A percentile compares a stretch with the other conserved stretches of the same genome.
Evolutionary conservation across 2,329 filamentous ascomycete genomes (phyloP).

Genomic region (Fusarium phyllophilum): DNA sequence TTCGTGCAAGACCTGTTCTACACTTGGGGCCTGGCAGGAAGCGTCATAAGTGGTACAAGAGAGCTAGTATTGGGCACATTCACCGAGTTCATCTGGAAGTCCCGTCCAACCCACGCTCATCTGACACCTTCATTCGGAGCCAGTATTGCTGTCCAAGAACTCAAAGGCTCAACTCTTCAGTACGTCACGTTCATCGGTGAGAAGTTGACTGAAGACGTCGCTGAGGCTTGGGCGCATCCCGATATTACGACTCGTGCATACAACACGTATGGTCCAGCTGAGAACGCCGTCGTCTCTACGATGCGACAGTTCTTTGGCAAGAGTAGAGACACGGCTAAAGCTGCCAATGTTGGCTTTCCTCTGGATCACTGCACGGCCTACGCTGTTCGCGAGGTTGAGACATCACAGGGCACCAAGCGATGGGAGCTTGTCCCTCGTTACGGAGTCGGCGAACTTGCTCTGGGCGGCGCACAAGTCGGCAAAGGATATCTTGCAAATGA

Average conservation of each 20-base stretch:
- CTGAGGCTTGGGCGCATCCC: constrained; percentile 18
- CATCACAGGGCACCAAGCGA: background rate
- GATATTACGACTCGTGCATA: constrained; percentile 16
- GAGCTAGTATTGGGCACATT: constrained; percentile 23
- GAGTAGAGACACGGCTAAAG: constrained; percentile 14
- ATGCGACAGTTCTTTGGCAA: constrained; percentile 19
- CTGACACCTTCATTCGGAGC: constrained; percentile 25
- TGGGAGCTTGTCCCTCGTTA: constrained; percentile 29
- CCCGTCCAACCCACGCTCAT: constrained; percentile 19
- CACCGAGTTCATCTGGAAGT: constrained; percentile 23
- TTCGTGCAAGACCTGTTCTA: constrained; percentile 27
- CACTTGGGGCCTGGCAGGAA: constrained; percentile 13
- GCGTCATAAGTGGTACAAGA: constrained; percentile 13
- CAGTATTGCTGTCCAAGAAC: constrained; percentile 13
- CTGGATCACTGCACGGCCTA: constrained; percentile 17
- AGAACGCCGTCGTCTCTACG: constrained; percentile 25
- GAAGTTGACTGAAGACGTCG: constrained; percentile 25
- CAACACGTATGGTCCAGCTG: constrained; percentile 17
- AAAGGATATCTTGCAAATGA: constrained; percentile 25
- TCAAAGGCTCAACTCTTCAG: constrained; percentile 14
- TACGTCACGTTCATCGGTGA: constrained; percentile 25
- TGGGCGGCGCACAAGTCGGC: constrained; percentile 16
- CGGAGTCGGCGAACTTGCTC: constrained; percentile 20
- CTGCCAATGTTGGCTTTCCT: constrained; percentile 23
- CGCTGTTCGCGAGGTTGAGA: constrained; percentile 16